Evolutionary conservation across 2,329 filamentous ascomycete species (phyloP), one percentile per base, ranked within the genome.

Genomic region (Tolypocladium inflatum): DNA sequence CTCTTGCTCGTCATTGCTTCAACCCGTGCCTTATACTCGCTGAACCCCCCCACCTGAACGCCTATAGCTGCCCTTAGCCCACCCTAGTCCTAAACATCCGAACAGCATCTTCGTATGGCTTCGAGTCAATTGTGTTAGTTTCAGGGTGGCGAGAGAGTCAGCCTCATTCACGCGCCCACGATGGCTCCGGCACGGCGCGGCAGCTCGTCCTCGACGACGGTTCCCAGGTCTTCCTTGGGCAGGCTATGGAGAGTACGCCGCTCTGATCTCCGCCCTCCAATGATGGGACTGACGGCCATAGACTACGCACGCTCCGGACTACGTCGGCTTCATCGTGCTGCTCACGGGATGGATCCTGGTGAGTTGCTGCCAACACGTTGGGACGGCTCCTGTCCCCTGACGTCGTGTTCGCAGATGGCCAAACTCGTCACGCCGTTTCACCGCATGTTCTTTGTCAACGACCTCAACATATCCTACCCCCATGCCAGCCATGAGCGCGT

Each of bases 361-460:
- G 67, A 62, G 74, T 69, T 1, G 15, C 23, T 8, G 19, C 48
- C 19, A 9, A 2, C 9, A 2, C 48, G 7, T 21, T 9, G 4
- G 21, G 19, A 2, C 6, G 5, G 19, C 26, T 35, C 30, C 48
- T 1, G 9, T 21, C 17, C 23, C 4, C 45, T 33, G 21, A 35
- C 56, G 35, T 23, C n/a, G 41, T 7, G 4, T 1, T 48, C 19
- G 3, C 21, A 73, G 71, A 66, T 67, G 54, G 63, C 64, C 33
- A 54, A 67, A 19, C 68, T 73, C 53, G 81, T 90, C 65, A 86
- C 87, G 60, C 94, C 94, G 0, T 97, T 97, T 71, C 91, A 97
- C 71, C 91, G 90, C 74, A 89, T 97, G 84, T 97, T 99, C 76
- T 89, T 85, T 63, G 82, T 97, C 61, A 89, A 91, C 70, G 91